phyloP scores from a whole-genome alignment of 768 basidiomycete genomes.

The Hypholoma fasciculare region DNA sequence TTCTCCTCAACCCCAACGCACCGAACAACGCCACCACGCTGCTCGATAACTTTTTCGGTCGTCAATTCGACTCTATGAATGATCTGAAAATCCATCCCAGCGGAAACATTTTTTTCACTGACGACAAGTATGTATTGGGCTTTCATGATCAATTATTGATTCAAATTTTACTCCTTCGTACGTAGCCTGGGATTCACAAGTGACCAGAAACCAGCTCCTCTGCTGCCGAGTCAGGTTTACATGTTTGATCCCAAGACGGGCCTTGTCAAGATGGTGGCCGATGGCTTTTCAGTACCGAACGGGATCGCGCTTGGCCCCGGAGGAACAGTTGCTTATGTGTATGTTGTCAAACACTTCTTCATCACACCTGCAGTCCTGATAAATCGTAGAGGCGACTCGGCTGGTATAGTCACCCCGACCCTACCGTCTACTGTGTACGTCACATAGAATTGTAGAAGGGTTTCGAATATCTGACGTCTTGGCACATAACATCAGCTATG shows the following conservation, averaged over 20 bases:
- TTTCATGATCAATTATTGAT: background rate
- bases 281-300: slow-evolving; percentile 68
- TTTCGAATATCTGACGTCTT: background rate
- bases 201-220: slow-evolving; percentile 62
- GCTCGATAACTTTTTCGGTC: slow-evolving; percentile 74
- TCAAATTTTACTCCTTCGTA: background rate
- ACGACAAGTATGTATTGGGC: slow-evolving; percentile 49
- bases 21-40: slow-evolving; percentile 69
- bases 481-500: slow-evolving; percentile 43
- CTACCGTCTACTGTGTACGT: slow-evolving; percentile 65
- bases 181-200: slow-evolving; percentile 60
- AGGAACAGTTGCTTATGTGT: slow-evolving; percentile 66
- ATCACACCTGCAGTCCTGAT: background rate
- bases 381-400: slow-evolving; percentile 46
- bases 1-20: slow-evolving; percentile 59
- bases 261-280: slow-evolving; percentile 67
- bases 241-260: slow-evolving; percentile 67
- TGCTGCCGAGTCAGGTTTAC: slow-evolving; percentile 75
- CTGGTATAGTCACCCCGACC: slow-evolving; percentile 47
- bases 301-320: slow-evolving; percentile 69
- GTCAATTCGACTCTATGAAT: slow-evolving; percentile 81
- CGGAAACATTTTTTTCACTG: slow-evolving; percentile 67
- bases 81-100: slow-evolving; percentile 74
- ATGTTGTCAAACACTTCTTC: slow-evolving; percentile 4
- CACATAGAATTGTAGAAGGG: background rate